phyloP scores from a whole-genome alignment of 1,284 basidiomycete species.

The Leccinum pachyderme region DNA sequence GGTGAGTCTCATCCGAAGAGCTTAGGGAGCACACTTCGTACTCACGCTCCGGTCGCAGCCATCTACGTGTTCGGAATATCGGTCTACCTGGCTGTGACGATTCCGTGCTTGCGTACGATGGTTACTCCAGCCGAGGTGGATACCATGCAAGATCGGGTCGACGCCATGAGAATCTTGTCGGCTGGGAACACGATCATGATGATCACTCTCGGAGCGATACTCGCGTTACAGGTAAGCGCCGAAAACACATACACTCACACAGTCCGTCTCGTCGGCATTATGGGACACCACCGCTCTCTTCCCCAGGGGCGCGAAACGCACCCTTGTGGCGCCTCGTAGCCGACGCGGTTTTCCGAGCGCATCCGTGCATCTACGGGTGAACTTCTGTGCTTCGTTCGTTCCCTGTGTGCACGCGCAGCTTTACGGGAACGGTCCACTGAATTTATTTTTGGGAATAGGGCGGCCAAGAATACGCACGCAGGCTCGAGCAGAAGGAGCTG shows the following conservation, averaged over 20 bases:
- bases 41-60: slow-evolving; percentile 42
- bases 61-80: slow-evolving; percentile 73
- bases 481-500: slow-evolving; percentile 61
- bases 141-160: slow-evolving; percentile 62
- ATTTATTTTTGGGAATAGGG: slow-evolving; percentile 48
- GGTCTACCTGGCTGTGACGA: slow-evolving; percentile 77
- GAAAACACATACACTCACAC: slow-evolving; percentile 1
- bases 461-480: slow-evolving; percentile 82
- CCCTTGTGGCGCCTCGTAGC: slow-evolving; percentile 15
- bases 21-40: neutral
- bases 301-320: slow-evolving; percentile 7
- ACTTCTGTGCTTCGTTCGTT: slow-evolving; percentile 11
- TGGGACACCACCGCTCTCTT: slow-evolving; percentile 4
- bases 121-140: slow-evolving; percentile 58
- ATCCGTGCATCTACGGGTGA: neutral
- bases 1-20: slow-evolving; percentile 45
- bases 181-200: slow-evolving; percentile 85
- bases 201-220: slow-evolving; percentile 59
- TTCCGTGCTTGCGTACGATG: slow-evolving; percentile 74
- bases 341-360: slow-evolving; percentile 8
- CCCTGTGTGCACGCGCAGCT: slow-evolving; percentile 8
- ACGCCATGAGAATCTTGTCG: slow-evolving; percentile 76
- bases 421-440: slow-evolving; percentile 19
- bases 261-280: neutral
- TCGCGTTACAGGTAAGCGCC: slow-evolving; percentile 65